phyloP scores from a whole-genome alignment of 768 basidiomycete genomes.

The Boletus rubescentipes region DNA sequence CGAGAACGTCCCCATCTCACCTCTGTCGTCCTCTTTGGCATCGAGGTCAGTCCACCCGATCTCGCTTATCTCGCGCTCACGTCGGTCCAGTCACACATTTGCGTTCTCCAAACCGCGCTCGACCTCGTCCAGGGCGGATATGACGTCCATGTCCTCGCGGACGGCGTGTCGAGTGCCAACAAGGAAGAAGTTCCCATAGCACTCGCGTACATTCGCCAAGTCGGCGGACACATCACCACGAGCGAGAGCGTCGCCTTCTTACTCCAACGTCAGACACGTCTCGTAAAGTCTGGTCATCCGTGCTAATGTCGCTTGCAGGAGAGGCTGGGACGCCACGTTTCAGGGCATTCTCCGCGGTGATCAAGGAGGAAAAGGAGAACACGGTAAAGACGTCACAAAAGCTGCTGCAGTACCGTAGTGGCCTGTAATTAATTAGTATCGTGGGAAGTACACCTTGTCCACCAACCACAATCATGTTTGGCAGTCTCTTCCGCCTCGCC shows the following conservation, averaged over 20 bases:
- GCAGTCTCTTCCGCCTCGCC: slow-evolving; percentile 56
- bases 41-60: slow-evolving; percentile 59
- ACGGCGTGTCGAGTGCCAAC: slow-evolving; percentile 83
- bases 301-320: slow-evolving; percentile 34
- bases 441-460: slow-evolving; percentile 16
- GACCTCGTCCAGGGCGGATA: slow-evolving; percentile 54
- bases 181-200: slow-evolving; percentile 77
- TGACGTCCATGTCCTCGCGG: slow-evolving; percentile 71
- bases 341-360: slow-evolving; percentile 64
- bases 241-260: slow-evolving; percentile 83
- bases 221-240: slow-evolving; percentile 76
- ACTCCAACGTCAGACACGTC: slow-evolving; percentile 52
- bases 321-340: slow-evolving; percentile 67
- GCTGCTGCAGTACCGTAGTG: slow-evolving; percentile 31
- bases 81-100: slow-evolving; percentile 74
- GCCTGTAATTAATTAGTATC: slow-evolving; percentile 10
- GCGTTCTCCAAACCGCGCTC: slow-evolving; percentile 80
- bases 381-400: slow-evolving; percentile 44
- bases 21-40: slow-evolving; percentile 78
- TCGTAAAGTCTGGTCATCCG: slow-evolving; percentile 6
- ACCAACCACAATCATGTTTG: slow-evolving; percentile 24
- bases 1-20: slow-evolving; percentile 45
- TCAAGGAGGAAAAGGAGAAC: slow-evolving; percentile 75
- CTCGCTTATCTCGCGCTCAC: neutral
- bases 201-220: slow-evolving; percentile 61